Conservation (phyloP, 2,329 filamentous ascomycete genomes). For the Diaporthe citrichinensis region DNA sequence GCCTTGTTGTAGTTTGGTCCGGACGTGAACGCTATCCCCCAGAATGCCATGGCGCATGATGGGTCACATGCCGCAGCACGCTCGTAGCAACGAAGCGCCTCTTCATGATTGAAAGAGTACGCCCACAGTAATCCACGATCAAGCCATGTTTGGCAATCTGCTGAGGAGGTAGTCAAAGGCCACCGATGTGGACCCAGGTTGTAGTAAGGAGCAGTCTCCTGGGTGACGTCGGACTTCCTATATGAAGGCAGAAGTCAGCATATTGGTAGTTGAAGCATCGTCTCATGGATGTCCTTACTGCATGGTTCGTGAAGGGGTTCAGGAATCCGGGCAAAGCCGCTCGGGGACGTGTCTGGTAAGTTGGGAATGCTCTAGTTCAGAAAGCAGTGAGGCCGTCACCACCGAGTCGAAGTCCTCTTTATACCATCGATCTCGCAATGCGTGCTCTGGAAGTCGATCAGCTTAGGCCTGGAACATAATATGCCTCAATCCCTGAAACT, state of each 20-base stretch:
- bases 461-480: background rate
- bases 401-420: background rate
- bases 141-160: background rate
- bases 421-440: background rate
- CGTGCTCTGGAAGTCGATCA: background rate
- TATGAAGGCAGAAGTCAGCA: background rate
- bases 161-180: background rate
- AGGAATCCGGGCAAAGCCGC: too few species aligned
- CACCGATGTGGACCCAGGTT: background rate
- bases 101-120: constrained; percentile 5
- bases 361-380: background rate
- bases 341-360: background rate
- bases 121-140: background rate
- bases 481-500: background rate
- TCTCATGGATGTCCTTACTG: background rate
- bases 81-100: background rate
- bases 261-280: background rate
- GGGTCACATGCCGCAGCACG: background rate
- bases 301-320: background rate
- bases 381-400: background rate
- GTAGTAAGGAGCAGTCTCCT: background rate
- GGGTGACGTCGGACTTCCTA: background rate
- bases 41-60: constrained; percentile 1
- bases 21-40: background rate
- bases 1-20: constrained; percentile 17